Percentiles rank a stretch among this genome's conserved stretches.
Conservation (phyloP, 2,329 filamentous ascomycete genomes). For the Phoma herbarum region DNA sequence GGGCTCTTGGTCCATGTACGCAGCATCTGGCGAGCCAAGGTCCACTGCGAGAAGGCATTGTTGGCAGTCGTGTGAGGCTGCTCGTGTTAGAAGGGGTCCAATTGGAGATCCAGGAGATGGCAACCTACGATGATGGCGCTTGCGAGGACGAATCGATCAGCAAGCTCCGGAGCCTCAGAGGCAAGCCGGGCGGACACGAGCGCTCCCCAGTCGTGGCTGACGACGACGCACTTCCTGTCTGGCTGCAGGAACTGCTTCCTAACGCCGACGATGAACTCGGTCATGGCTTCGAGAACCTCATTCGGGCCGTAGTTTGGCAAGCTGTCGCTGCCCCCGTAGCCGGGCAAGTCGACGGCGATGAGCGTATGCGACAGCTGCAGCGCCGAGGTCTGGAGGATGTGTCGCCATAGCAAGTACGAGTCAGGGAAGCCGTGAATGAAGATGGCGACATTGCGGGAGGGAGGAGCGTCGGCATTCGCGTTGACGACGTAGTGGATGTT, state of each 20-base stretch:
- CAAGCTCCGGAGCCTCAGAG: constrained; percentile 64
- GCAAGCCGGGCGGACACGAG: constrained; percentile 63
- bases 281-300: constrained; percentile 62
- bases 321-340: constrained; percentile 66
- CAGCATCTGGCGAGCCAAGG: constrained; percentile 60
- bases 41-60: constrained; percentile 54
- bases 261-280: constrained; percentile 62
- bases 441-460: constrained; percentile 56
- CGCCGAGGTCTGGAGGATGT: constrained; percentile 55
- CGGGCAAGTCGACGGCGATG: constrained; percentile 66
- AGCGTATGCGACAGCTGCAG: constrained; percentile 53
- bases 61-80: constrained; percentile 55
- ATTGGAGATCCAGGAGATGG: background rate
- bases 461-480: constrained; percentile 16
- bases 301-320: constrained; percentile 60
- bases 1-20: constrained; percentile 58
- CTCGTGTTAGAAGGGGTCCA: background rate
- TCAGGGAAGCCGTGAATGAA: constrained; percentile 69
- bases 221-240: constrained; percentile 53
- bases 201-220: constrained; percentile 65
- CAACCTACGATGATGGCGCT: constrained; percentile 62
- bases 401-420: constrained; percentile 64
- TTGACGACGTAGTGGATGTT: constrained; percentile 65
- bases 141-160: constrained; percentile 64
- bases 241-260: constrained; percentile 54